phyloP scores from a whole-genome alignment of 2,329 filamentous ascomycete species.

The Capronia americana region DNA sequence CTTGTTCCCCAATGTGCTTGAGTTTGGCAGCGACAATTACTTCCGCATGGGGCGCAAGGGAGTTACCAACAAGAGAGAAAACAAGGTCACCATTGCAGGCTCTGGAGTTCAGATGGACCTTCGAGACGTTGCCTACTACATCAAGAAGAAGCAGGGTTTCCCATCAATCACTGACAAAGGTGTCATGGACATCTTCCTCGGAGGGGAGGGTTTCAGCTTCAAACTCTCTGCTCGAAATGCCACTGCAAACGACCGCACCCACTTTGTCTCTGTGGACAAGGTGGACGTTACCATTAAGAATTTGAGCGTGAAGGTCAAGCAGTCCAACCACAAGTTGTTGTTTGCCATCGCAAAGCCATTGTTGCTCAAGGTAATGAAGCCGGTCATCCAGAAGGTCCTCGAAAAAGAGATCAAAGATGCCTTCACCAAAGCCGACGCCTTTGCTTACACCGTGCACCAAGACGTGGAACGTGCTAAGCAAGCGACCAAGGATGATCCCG shows the following conservation, averaged over 20 bases:
- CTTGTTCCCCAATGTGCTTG: slow-evolving; percentile 88
- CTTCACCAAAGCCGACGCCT: slow-evolving; percentile 74
- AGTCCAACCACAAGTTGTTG: slow-evolving; percentile 93
- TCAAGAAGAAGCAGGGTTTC: slow-evolving; percentile 95
- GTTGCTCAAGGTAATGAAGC: slow-evolving; percentile 80
- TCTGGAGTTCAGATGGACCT: slow-evolving; percentile 93
- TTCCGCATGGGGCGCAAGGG: slow-evolving; percentile 94
- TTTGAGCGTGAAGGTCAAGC: slow-evolving; percentile 85
- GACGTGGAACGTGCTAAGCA: slow-evolving; percentile 78
- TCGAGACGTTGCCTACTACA: slow-evolving; percentile 85
- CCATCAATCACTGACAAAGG: slow-evolving; percentile 85
- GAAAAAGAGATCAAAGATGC: slow-evolving; percentile 89
- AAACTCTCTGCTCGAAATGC: slow-evolving; percentile 86
- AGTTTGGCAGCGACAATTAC: slow-evolving; percentile 91
- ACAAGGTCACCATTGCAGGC: slow-evolving; percentile 82
- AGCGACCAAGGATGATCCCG: slow-evolving; percentile 71
- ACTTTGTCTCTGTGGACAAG: slow-evolving; percentile 95
- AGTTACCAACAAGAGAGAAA: slow-evolving; percentile 78
- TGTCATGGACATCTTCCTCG: slow-evolving; percentile 85
- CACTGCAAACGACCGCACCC: slow-evolving; percentile 73
- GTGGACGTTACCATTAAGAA: slow-evolving; percentile 82
- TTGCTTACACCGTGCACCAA: slow-evolving; percentile 77
- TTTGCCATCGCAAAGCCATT: slow-evolving; percentile 87
- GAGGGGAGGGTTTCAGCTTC: slow-evolving; percentile 87
- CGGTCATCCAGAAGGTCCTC: slow-evolving; percentile 82